Evolutionary conservation across 2,329 filamentous ascomycete genomes (phyloP).

Genomic region (Colletotrichum sansevieriae): DNA sequence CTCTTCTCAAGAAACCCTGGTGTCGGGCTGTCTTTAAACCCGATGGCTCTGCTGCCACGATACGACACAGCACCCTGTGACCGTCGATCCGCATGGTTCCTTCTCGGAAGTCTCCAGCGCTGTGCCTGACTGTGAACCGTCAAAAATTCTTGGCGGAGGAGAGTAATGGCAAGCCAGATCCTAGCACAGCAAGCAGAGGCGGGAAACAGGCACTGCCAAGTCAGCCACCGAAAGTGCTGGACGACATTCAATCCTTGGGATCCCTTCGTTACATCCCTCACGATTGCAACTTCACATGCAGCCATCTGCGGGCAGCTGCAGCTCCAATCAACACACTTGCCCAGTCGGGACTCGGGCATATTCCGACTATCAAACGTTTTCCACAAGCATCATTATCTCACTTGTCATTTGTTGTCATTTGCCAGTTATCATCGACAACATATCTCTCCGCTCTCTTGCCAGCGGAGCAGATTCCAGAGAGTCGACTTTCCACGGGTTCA

Average conservation of each 20-base stretch:
- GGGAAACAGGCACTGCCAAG: not conserved
- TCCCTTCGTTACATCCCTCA: constrained; percentile 11
- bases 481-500: constrained; percentile 14
- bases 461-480: constrained; percentile 15
- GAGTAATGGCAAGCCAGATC: no score
- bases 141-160: not conserved
- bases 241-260: not conserved
- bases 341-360: constrained; percentile 36
- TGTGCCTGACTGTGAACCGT: not conserved
- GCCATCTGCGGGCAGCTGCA: constrained; percentile 27
- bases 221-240: constrained; percentile 11
- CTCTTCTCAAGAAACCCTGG: constrained; percentile 1
- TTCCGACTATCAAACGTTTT: constrained; percentile 36
- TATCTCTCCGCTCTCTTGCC: constrained; percentile 31
- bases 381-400: constrained; percentile 3
- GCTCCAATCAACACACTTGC: constrained; percentile 7
- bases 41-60: not conserved
- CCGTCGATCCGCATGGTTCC: constrained; percentile 13
- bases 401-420: constrained; percentile 28
- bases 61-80: constrained; percentile 13
- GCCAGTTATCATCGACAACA: constrained; percentile 18
- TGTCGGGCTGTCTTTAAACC: not conserved
- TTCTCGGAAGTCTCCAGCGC: constrained; percentile 15
- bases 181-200: constrained; percentile 1
- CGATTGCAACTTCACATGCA: constrained; percentile 14